These are phyloP conservation scores for Podila clonocystis DNA, from an alignment of 192 early-diverging fungal species.

Conservation along the genomic window DNA sequence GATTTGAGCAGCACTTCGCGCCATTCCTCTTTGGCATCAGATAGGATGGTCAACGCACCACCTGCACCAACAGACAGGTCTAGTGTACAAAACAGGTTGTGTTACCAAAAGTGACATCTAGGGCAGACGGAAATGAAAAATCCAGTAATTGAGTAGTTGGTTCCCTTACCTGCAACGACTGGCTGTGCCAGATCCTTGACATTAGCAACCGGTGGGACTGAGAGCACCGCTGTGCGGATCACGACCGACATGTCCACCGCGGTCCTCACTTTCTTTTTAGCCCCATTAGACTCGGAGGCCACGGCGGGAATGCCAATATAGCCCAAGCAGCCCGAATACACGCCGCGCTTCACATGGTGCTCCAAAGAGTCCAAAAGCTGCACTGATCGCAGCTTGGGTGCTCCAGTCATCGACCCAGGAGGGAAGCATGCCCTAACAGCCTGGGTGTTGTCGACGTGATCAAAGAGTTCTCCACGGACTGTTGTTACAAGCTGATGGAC, in stretches of 20 bases:
- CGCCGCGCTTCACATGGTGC: slow-evolving; percentile 70
- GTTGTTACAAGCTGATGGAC: slow-evolving; percentile 96
- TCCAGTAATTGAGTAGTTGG: not conserved
- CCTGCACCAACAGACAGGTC: slow-evolving; percentile 89
- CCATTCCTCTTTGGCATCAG: slow-evolving; percentile 87
- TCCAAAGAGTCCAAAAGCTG: slow-evolving; percentile 84
- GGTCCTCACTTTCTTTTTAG: slow-evolving; percentile 11
- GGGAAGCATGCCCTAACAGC: slow-evolving; percentile 86
- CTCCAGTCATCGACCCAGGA: slow-evolving; percentile 98
- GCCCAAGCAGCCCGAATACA: slow-evolving; percentile 92
- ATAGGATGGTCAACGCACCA: slow-evolving; percentile 92
- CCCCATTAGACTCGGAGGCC: slow-evolving; percentile 51
- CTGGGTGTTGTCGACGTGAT: slow-evolving; percentile 69
- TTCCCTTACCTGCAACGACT: slow-evolving; percentile 29
- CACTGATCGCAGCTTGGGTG: slow-evolving; percentile 90
- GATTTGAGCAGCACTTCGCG: slow-evolving; percentile 87
- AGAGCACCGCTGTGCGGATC: slow-evolving; percentile 87
- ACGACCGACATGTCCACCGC: slow-evolving; percentile 69
- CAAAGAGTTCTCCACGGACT: slow-evolving; percentile 71
- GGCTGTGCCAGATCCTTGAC: slow-evolving; percentile 1
- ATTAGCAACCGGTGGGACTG: slow-evolving; percentile 11
- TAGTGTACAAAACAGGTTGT: slow-evolving; percentile 5
- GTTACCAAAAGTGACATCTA: not conserved
- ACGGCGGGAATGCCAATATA: slow-evolving; percentile 67
- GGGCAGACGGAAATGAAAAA: not conserved